Base-by-base conservation (phyloP, 179 eudicot species). In the Pouteria campechiana region DNA sequence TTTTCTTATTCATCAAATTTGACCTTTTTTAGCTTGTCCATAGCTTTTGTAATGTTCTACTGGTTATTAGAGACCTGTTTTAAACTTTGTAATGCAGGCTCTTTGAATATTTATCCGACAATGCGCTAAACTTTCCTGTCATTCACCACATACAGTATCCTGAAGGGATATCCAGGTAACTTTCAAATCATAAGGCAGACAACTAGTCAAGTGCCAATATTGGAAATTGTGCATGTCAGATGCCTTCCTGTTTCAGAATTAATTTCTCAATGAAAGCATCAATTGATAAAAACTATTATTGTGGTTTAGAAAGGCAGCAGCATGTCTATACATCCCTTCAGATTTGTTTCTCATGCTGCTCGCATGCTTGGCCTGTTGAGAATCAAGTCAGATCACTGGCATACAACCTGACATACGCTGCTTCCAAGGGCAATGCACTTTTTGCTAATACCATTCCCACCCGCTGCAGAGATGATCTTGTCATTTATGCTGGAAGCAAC, bases 141-240 rank as follows among this genome's bases (percentile, higher is more conserved):
- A 75, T 90, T 73, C 98, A 90, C 61, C 96, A 86, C 55, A 69
- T 90, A 53, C 79, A 70, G 38, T 90, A 76, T 55, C 90, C 95
- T 14, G 52, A 69, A 35, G 73, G 67, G 37, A 67, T 46, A 50
- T 94, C 82, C 78, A 81, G 94, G 98, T 90, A 65, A 7, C n/a
- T 16, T n/a, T n/a, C n/a, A n/a, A n/a, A n/a, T n/a, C n/a, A n/a
- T n/a, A n/a, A n/a, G n/a, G n/a, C n/a, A n/a, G n/a, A n/a, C n/a
- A n/a, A n/a, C n/a, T n/a, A n/a, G n/a, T n/a, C n/a, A n/a, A n/a
- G n/a, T n/a, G n/a, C n/a, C n/a, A n/a, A n/a, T n/a, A n/a, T n/a
- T n/a, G n/a, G n/a, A n/a, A n/a, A n/a, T n/a, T n/a, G n/a, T n/a
- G n/a, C n/a, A n/a, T n/a, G n/a, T n/a, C n/a, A n/a, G n/a, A n/a